Percentiles rank a stretch among this genome's conserved stretches.
Evolutionary conservation across 805 yeast species (phyloP).

Genomic region (Yamadazyma ubonensis): DNA sequence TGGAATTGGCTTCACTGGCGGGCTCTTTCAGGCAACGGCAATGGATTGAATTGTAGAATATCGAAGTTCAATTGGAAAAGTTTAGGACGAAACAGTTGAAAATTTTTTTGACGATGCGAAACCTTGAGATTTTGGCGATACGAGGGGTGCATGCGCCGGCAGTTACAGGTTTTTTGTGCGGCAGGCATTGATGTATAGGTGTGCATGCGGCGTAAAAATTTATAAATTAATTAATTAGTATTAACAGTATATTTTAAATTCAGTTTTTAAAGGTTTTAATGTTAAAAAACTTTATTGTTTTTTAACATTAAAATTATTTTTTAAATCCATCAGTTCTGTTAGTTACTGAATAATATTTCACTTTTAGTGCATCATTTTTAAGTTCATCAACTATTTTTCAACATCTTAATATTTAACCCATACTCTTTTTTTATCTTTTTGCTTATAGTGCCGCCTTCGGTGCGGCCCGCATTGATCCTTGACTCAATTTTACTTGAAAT

Average conservation of each 20-base stretch:
- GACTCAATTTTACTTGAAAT: no score
- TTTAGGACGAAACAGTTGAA: background rate
- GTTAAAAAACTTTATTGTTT: no score
- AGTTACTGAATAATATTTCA: no score
- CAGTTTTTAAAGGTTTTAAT: no score
- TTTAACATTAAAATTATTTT: no score
- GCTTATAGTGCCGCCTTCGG: background rate
- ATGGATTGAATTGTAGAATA: background rate
- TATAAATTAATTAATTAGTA: background rate
- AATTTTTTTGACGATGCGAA: slow-evolving; percentile 10
- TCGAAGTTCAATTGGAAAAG: background rate
- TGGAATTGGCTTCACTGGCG: background rate
- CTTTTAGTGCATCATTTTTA: no score
- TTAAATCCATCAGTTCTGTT: no score
- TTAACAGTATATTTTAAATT: no score
- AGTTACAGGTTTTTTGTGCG: background rate
- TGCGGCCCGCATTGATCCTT: background rate
- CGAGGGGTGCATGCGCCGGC: slow-evolving; percentile 7
- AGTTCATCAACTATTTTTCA: no score
- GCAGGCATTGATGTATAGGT: background rate
- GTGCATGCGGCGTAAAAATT: background rate
- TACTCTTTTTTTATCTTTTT: no score
- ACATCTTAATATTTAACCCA: no score
- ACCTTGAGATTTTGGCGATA: slow-evolving; percentile 1
- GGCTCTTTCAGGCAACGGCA: background rate